Percentiles rank a stretch among this genome's conserved stretches.
These are phyloP conservation scores for Leccinellum rugosiceps DNA, from an alignment of 768 basidiomycete species.

Conservation along the genomic window DNA sequence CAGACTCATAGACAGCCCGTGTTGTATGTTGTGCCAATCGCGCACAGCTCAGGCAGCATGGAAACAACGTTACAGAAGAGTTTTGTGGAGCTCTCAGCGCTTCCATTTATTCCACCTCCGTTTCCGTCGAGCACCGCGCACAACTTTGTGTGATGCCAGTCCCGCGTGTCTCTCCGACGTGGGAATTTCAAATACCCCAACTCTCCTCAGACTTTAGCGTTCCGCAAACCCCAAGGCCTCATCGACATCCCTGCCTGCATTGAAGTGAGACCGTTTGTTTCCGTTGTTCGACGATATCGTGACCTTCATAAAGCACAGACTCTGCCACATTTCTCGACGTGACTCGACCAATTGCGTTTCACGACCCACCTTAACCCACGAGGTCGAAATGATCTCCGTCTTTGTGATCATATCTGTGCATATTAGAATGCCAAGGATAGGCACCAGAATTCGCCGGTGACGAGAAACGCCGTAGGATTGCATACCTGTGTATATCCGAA, in stretches of 20 bases:
- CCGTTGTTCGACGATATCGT: not conserved
- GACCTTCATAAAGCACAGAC: not conserved
- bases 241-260: not conserved
- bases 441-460: constrained; percentile 5
- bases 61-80: constrained; percentile 22
- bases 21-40: constrained; percentile 10
- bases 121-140: not conserved
- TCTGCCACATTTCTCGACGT: not conserved
- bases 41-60: constrained; percentile 17
- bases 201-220: constrained; percentile 10
- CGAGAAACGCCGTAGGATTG: constrained; percentile 1
- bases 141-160: constrained; percentile 13
- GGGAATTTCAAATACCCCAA: constrained; percentile 34
- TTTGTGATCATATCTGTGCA: not conserved
- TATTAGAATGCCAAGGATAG: constrained; percentile 3
- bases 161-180: constrained; percentile 18
- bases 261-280: not conserved
- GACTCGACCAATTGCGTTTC: constrained; percentile 9
- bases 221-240: not conserved
- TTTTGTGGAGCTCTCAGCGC: constrained; percentile 14
- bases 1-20: constrained; percentile 11
- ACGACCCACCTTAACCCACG: constrained; percentile 32
- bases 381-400: constrained; percentile 26
- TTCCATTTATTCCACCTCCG: constrained; percentile 2
- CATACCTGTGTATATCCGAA: constrained; percentile 14